Conservation (phyloP, 192 early-diverging fungal genomes). For the Coemansia sp. region DNA sequence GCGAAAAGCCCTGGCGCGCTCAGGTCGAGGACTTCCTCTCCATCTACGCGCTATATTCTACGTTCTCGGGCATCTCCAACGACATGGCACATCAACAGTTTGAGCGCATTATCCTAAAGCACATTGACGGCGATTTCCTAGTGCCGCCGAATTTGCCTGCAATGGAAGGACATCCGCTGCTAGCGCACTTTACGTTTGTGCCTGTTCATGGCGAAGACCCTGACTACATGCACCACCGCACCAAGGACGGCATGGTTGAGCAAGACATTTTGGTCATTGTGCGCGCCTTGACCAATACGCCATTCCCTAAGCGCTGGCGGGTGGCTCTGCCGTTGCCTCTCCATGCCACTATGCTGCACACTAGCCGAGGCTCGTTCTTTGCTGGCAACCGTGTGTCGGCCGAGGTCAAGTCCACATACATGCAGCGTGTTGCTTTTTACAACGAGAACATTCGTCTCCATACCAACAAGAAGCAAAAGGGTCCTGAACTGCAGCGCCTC, state of each 20-base stretch:
- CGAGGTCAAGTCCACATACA: constrained; percentile 43
- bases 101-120: constrained; percentile 40
- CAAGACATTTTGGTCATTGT: constrained; percentile 42
- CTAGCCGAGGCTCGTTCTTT: constrained; percentile 44
- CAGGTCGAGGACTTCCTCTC: constrained; percentile 50
- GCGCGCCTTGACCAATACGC: constrained; percentile 39
- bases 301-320: constrained; percentile 46
- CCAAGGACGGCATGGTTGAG: constrained; percentile 44
- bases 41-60: constrained; percentile 37
- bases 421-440: constrained; percentile 43
- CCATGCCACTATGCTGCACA: constrained; percentile 41
- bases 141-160: constrained; percentile 29
- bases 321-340: constrained; percentile 37
- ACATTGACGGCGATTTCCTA: constrained; percentile 50
- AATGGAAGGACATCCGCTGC: constrained; percentile 30
- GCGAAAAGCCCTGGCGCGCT: constrained; percentile 38
- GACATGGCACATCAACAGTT: constrained; percentile 44
- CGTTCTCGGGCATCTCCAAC: constrained; percentile 33
- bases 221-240: constrained; percentile 42
- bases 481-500: constrained; percentile 29
- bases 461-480: constrained; percentile 26
- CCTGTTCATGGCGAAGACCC: constrained; percentile 41
- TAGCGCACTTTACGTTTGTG: constrained; percentile 45
- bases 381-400: constrained; percentile 38
- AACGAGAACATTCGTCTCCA: constrained; percentile 44